Evolutionary conservation across 2,329 filamentous ascomycete genomes (phyloP), one percentile per base, ranked within the genome.

Genomic region (Claviceps citrina): DNA sequence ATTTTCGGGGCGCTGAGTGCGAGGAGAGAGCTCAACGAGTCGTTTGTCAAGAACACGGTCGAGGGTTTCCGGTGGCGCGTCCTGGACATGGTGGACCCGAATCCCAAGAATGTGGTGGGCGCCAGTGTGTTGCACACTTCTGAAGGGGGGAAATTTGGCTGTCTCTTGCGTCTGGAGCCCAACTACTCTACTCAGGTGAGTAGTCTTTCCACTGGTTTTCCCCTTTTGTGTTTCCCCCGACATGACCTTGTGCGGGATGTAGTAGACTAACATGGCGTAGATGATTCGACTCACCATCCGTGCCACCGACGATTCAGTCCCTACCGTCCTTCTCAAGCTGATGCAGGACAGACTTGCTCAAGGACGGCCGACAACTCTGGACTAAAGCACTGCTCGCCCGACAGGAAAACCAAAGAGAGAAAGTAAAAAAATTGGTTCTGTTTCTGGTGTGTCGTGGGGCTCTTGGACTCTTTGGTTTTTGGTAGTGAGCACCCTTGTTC

Each of bases 271-370:
- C 25, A 16, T 16, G 31, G 25, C 30, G 7, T 8, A 95, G 91
- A 95, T 95, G 85, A 83, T 93, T 53, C 87, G 91, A 39, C 69
- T 96, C 44, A 98, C 91, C 0, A 81, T 98, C 51, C 76, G 91
- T 46, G 91, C 89, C 5, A 98, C 91, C 1, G 89, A 96, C 53
- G 91, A 96, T 54, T 74, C 70, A 25, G 84, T 98, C 0, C 86
- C 91, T 7, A 71, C 75, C 2, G 70, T 89, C 16, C 58, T 98
- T 42, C 66, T 91, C 53, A 87, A 84, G 59, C 65, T 83, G 43
- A 93, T 98, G 85, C 82, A 93, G 55, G 83, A 89, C 47, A 74
- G 81, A 45, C 67, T 96, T 36, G 70, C 80, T 7, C 56, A 60
- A 7, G 76, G 76, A 5, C 50, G 61, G 19, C 63, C 66, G 24